Conservation (phyloP, 352 stramenopile species). For the Phytophthora rubi region DNA sequence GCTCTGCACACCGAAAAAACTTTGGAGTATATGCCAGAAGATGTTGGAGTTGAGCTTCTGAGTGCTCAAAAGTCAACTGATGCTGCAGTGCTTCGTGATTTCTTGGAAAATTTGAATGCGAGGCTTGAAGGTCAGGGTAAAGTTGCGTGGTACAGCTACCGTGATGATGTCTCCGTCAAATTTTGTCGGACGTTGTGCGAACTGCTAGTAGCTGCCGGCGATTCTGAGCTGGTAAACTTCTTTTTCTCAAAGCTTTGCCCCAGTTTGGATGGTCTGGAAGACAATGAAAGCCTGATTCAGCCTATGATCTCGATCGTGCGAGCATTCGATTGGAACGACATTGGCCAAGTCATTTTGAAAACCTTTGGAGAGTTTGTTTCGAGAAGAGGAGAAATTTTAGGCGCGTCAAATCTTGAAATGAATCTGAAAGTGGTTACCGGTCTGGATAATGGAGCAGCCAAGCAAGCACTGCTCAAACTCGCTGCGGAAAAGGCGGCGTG, state of each 20-base stretch:
- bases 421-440: not conserved
- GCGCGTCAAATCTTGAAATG: not conserved
- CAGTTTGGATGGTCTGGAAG: not conserved
- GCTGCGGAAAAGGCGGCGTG: not conserved
- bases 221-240: not conserved
- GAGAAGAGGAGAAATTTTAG: not conserved
- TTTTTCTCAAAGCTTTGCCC: not conserved
- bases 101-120: not conserved
- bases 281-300: not conserved
- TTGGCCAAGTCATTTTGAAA: not conserved
- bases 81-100: not conserved
- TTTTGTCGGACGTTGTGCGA: not conserved
- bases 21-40: not conserved
- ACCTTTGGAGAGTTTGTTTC: not conserved
- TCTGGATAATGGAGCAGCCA: not conserved
- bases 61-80: not conserved
- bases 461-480: not conserved
- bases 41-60: not conserved
- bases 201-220: not conserved
- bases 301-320: not conserved
- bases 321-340: not conserved
- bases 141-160: not conserved
- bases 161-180: not conserved
- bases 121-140: not conserved
- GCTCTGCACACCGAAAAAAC: not conserved